phyloP scores from a whole-genome alignment of 2,329 filamentous ascomycete genomes.

The Plectosphaerella plurivora region DNA sequence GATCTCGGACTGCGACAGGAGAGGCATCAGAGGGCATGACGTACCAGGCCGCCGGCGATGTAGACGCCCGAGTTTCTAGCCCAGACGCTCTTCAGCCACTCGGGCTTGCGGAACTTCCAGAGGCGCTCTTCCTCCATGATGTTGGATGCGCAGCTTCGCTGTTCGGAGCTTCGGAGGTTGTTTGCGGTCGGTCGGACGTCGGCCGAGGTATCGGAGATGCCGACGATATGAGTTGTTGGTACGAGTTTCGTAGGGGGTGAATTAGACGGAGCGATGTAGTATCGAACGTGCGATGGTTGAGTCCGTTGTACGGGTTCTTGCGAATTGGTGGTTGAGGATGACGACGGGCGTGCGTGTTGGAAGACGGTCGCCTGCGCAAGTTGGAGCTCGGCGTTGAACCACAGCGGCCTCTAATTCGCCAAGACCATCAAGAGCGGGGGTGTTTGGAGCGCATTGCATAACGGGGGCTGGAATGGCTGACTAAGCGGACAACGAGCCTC shows the following conservation, averaged over 20 bases:
- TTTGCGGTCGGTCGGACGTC: conserved; percentile 1
- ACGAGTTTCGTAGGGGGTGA: too few relatives aligned
- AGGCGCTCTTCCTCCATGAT: conserved; percentile 61
- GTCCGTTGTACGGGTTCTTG: not conserved
- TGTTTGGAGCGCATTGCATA: too few relatives aligned
- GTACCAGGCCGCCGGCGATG: conserved; percentile 56
- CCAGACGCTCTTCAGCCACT: conserved; percentile 62
- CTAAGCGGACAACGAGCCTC: too few relatives aligned
- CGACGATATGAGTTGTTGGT: not conserved
- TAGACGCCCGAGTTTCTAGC: conserved; percentile 62
- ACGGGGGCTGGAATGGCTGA: too few relatives aligned
- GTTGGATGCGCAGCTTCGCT: not conserved
- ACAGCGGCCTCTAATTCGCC: too few relatives aligned
- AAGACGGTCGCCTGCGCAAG: not conserved
- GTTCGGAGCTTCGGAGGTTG: conserved; percentile 2
- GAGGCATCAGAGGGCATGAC: conserved; percentile 19
- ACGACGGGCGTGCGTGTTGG: not conserved
- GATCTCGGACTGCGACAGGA: not conserved
- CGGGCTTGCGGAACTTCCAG: conserved; percentile 62
- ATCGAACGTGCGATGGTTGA: not conserved
- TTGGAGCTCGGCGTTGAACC: not conserved
- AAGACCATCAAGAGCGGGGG: too few relatives aligned
- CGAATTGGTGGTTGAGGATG: not conserved
- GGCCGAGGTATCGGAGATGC: not conserved
- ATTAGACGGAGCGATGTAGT: not conserved